These are phyloP conservation scores for Boletus rubescentipes DNA, from an alignment of 768 basidiomycete species.

Conservation along the genomic window DNA sequence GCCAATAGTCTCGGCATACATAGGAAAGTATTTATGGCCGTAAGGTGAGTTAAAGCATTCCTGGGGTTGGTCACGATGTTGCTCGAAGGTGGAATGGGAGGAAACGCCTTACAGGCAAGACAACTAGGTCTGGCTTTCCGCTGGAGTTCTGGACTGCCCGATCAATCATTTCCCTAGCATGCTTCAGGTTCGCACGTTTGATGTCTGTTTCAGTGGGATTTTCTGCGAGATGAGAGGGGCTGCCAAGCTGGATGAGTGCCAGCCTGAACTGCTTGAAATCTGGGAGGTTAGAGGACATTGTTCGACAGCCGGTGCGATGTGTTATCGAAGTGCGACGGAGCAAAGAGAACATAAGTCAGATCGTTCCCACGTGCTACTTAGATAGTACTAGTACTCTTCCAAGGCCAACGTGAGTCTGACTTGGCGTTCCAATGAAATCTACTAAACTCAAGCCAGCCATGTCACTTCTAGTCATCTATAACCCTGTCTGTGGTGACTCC, in stretches of 20 bases:
- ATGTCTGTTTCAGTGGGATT: slow-evolving; percentile 31
- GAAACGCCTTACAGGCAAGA: slow-evolving; percentile 65
- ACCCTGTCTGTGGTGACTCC: slow-evolving; percentile 69
- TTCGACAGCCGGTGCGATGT: slow-evolving; percentile 3
- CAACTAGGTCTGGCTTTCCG: slow-evolving; percentile 72
- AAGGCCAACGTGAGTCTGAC: slow-evolving; percentile 11
- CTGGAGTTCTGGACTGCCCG: slow-evolving; percentile 52
- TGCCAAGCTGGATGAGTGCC: slow-evolving; percentile 89
- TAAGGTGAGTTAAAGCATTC: slow-evolving; percentile 92
- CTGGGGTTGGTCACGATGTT: slow-evolving; percentile 35
- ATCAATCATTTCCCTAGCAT: slow-evolving; percentile 79
- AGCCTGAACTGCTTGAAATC: slow-evolving; percentile 74
- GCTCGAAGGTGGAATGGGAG: not conserved
- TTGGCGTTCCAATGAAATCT: not conserved
- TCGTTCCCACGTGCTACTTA: not conserved
- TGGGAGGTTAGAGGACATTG: slow-evolving; percentile 33
- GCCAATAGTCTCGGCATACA: slow-evolving; percentile 78
- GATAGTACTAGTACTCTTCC: too few relatives aligned
- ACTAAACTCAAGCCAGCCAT: slow-evolving; percentile 27
- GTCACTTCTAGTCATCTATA: slow-evolving; percentile 66
- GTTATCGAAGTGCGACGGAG: slow-evolving; percentile 9
- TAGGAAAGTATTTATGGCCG: slow-evolving; percentile 75
- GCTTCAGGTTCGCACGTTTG: slow-evolving; percentile 76
- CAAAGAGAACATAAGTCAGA: slow-evolving; percentile 13
- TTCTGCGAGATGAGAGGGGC: slow-evolving; percentile 44